These are phyloP conservation scores for Boletellus sp. DNA, from an alignment of 768 basidiomycete species.

Conservation along the genomic window DNA sequence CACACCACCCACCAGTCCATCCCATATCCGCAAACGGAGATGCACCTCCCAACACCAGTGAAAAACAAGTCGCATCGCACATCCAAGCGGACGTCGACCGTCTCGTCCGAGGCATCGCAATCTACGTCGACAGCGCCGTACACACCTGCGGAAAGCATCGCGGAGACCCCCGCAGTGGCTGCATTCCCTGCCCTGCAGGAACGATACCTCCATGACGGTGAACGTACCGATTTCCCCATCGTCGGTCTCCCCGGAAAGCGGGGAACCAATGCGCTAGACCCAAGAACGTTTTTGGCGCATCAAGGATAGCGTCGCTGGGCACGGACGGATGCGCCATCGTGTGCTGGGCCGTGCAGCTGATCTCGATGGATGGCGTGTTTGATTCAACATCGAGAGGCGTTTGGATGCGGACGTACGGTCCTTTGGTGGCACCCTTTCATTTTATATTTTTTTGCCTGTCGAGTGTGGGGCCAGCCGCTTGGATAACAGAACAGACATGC, in stretches of 20 bases:
- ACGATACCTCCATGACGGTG: slow-evolving; percentile 29
- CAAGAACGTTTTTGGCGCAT: slow-evolving; percentile 39
- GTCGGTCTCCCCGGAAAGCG: slow-evolving; percentile 33
- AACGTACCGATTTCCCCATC: slow-evolving; percentile 34
- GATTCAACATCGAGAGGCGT: background rate
- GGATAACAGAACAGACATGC: no score
- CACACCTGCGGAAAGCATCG: slow-evolving; percentile 32
- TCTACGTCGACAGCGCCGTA: slow-evolving; percentile 45
- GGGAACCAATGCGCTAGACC: slow-evolving; percentile 35
- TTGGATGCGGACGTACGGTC: background rate
- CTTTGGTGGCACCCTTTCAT: background rate
- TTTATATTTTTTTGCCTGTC: background rate
- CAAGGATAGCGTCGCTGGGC: slow-evolving; percentile 4
- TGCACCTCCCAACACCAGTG: slow-evolving; percentile 21
- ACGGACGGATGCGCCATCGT: no score
- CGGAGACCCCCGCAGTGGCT: slow-evolving; percentile 21
- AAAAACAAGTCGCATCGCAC: slow-evolving; percentile 20
- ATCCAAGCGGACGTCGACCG: slow-evolving; percentile 32
- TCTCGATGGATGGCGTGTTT: background rate
- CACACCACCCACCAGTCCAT: slow-evolving; percentile 24
- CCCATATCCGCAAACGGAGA: slow-evolving; percentile 27
- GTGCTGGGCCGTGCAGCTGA: background rate
- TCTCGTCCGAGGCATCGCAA: slow-evolving; percentile 43
- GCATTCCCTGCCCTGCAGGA: slow-evolving; percentile 29
- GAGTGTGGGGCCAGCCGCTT: background rate